Evolutionary conservation across 257 asterid genomes (phyloP), one percentile per base, ranked within the genome.

Genomic region (Penstemon barbatus): DNA sequence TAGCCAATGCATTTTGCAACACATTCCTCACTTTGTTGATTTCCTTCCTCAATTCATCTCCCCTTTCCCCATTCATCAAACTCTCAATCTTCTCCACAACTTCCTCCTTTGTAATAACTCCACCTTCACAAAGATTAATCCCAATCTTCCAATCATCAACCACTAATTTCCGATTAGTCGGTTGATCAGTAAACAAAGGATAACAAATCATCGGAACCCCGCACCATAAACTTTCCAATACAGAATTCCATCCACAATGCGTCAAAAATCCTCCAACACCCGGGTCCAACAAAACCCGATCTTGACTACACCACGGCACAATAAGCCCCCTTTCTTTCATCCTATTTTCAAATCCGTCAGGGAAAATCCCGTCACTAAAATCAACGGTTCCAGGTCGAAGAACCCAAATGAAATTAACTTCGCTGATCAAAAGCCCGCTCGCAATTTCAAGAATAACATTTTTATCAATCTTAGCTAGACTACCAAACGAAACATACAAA

Each of bases 241-340:
- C 56, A 18, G 95, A 91, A 48, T 86, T 91, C 95, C 97, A 91
- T 6, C 97, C 96, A 39, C 95, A 88, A 4, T 91, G 97, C 0
- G 87, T 88, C 55, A 91, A 43, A 15, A 91, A 91, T 0, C 89
- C 92, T 2, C 96, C 95, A 1, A 85, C 49, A 0, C 86, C 86
- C 3, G 79, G 83, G 41, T 82, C 74, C 1, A 73, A 33, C 3
- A 90, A 69, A 51, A 86, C 92, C 61, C 57, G 72, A 37, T 53
- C 76, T 61, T 88, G 96, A 40, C 48, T 58, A 65, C 97, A 90
- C 96, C 97, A 88, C 0, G 87, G 84, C 37, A 90, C 87, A 4
- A 87, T 68, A 36, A 88, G 3, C 0, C 96, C 92, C 3, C 75
- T 77, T 3, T 71, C 74, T 40, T 59, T 74, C 4, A 72, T 46